Percentiles rank a stretch among this genome's conserved stretches.
Evolutionary conservation across 1,139 yeast species (phyloP).

Genomic region (Nadsonia commutata): DNA sequence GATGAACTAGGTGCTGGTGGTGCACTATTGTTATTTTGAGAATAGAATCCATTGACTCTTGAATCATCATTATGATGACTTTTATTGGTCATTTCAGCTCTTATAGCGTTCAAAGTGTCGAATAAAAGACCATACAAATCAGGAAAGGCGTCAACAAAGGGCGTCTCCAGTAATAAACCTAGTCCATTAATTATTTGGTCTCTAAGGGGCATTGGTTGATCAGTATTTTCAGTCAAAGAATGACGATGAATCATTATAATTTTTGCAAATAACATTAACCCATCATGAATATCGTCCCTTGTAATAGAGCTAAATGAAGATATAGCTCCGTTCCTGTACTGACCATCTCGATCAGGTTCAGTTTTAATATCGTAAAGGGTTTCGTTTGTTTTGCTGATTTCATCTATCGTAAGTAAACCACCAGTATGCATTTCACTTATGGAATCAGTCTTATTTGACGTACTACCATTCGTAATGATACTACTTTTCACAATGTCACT

Average conservation of each 20-base stretch:
- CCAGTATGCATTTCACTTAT: not conserved
- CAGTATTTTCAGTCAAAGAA: conserved; percentile 11
- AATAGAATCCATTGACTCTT: not conserved
- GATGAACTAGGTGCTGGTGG: not conserved
- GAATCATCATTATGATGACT: not conserved
- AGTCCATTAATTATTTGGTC: conserved; percentile 28
- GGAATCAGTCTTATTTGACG: not conserved
- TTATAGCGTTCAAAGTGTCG: conserved; percentile 15
- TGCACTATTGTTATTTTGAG: not conserved
- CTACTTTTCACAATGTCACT: not conserved
- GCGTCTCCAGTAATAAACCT: conserved; percentile 27
- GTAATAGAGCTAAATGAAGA: conserved; percentile 4
- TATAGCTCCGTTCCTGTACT: not conserved
- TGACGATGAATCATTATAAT: conserved; percentile 41
- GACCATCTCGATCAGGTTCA: conserved; percentile 1
- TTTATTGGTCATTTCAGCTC: conserved; percentile 9
- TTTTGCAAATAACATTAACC: conserved; percentile 33
- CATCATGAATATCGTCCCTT: conserved; percentile 13
- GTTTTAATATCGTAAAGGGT: conserved; percentile 1
- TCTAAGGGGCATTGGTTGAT: conserved; percentile 15
- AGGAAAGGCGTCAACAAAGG: conserved; percentile 9
- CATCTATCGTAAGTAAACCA: not conserved
- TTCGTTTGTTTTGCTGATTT: not conserved
- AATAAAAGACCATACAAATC: conserved; percentile 15
- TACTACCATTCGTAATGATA: not conserved